Percentiles rank a stretch among this genome's conserved stretches.
phyloP scores from a whole-genome alignment of 2,329 filamentous ascomycete species.

The Fusarium coicis region DNA sequence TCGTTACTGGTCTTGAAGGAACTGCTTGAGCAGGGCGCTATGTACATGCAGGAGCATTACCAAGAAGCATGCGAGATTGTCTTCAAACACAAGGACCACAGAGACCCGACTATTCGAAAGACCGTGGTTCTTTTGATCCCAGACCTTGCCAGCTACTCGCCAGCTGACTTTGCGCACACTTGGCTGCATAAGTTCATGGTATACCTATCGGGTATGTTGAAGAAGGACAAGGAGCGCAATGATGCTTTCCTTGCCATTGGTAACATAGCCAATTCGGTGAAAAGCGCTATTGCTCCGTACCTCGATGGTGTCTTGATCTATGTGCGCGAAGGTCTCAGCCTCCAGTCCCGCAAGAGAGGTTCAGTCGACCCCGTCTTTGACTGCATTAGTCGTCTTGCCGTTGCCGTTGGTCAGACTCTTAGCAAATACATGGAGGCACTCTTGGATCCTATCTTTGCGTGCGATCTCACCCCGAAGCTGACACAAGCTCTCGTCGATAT shows the following conservation, averaged over 20 bases:
- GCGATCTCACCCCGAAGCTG: slow-evolving; percentile 90
- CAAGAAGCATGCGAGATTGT: slow-evolving; percentile 93
- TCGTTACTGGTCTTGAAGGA: slow-evolving; percentile 93
- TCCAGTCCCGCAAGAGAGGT: slow-evolving; percentile 76
- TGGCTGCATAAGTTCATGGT: slow-evolving; percentile 98
- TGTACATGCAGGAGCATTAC: slow-evolving; percentile 99
- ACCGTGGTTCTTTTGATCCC: slow-evolving; percentile 94
- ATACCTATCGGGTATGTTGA: slow-evolving; percentile 91
- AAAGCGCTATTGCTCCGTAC: slow-evolving; percentile 93
- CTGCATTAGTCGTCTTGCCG: slow-evolving; percentile 95
- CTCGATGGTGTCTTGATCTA: slow-evolving; percentile 94
- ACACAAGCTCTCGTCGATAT: slow-evolving; percentile 97
- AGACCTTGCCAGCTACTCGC: slow-evolving; percentile 90
- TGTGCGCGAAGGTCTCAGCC: slow-evolving; percentile 87
- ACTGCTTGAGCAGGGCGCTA: slow-evolving; percentile 91
- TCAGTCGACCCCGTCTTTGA: slow-evolving; percentile 88
- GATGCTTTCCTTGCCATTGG: slow-evolving; percentile 96
- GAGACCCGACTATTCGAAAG: slow-evolving; percentile 85
- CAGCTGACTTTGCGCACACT: slow-evolving; percentile 85
- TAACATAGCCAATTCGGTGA: slow-evolving; percentile 95
- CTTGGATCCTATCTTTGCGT: slow-evolving; percentile 95
- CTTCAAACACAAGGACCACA: slow-evolving; percentile 90
- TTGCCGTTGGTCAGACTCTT: slow-evolving; percentile 93
- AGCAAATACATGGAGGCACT: slow-evolving; percentile 99
- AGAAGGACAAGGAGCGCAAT: slow-evolving; percentile 93